Evolutionary conservation across 495 filamentous ascomycete genomes (phyloP), one percentile per base, ranked within the genome.

Genomic region (Letharia columbiana): DNA sequence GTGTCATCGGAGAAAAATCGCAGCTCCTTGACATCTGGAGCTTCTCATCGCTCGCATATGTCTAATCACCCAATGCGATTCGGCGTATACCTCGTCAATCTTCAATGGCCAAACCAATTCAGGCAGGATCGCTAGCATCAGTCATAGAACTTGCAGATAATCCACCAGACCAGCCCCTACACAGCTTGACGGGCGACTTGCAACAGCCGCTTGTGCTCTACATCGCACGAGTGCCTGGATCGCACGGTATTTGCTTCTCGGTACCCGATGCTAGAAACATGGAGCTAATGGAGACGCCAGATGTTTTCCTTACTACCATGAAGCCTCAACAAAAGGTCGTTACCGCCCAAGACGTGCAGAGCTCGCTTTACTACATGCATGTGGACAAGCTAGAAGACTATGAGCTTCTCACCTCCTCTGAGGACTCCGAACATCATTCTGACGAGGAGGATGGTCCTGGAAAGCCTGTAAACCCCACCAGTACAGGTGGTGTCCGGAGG

Each of bases 251-350:
- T 80, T 74, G 41, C 35, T 18, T 31, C 35, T 35, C n/a, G 54
- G 23, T 23, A 10, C 11, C 20, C 9, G 13, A 17, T 35, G 12
- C 49, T 45, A 50, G 60, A 17, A 37, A 33, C 52, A 37, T 68
- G 64, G n/a, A 61, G 66, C 70, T 62, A 62, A 66, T 10, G 13
- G 49, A n/a, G 39, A 33, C 9, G 33, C 37, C 64, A 96, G 94
- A 98, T 82, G 83, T 98, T 56, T 94, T 98, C 66, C 84, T 98
- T n/a, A 92, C 93, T 12, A 89, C 94, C 1, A 78, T 96, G 31
- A 92, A 93, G 75, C 94, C 94, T 23, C 85, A 89, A 23, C 80
- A 87, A 23, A 94, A 93, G 74, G 91, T 91, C 49, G 89, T 98
- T 37, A 95, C 90, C 1, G 89, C 84, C 11, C 87, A 91, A 72